These are phyloP conservation scores for Tulasnella sp. DNA, from an alignment of 768 basidiomycete species.

Conservation along the genomic window DNA sequence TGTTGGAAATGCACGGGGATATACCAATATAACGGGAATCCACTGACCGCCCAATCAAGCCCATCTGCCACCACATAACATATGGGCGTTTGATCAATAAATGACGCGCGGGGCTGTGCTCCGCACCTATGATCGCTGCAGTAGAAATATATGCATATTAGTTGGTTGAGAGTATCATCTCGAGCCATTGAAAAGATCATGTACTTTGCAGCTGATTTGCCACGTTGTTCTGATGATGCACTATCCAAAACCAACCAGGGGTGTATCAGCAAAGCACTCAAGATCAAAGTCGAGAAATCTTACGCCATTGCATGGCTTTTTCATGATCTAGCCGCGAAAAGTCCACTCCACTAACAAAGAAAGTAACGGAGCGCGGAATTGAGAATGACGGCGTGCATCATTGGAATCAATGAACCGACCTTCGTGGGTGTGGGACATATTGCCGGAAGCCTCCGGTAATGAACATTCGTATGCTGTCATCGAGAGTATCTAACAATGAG, in stretches of 20 bases:
- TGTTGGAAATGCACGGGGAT: background rate
- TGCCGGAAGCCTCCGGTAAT: background rate
- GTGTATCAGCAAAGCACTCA: too few relatives aligned
- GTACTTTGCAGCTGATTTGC: background rate
- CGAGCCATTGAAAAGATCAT: background rate
- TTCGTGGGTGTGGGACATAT: background rate
- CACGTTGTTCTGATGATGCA: constrained; percentile 10
- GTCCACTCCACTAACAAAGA: background rate
- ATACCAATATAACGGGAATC: background rate
- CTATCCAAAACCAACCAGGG: background rate
- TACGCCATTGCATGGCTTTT: constrained; percentile 15
- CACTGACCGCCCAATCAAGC: background rate
- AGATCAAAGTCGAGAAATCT: too few relatives aligned
- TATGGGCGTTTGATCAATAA: constrained; percentile 5
- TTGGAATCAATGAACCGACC: background rate
- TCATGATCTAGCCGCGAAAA: constrained; percentile 4
- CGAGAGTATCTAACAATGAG: background rate
- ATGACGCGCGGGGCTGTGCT: background rate
- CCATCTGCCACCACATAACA: constrained; percentile 15
- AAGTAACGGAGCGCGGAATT: background rate
- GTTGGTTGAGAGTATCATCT: background rate
- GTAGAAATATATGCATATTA: background rate
- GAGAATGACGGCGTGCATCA: too few relatives aligned
- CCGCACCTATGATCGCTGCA: background rate
- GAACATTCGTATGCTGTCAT: background rate